Conservation (phyloP, 179 eudicot genomes). For the Heliamphora pulchella region DNA sequence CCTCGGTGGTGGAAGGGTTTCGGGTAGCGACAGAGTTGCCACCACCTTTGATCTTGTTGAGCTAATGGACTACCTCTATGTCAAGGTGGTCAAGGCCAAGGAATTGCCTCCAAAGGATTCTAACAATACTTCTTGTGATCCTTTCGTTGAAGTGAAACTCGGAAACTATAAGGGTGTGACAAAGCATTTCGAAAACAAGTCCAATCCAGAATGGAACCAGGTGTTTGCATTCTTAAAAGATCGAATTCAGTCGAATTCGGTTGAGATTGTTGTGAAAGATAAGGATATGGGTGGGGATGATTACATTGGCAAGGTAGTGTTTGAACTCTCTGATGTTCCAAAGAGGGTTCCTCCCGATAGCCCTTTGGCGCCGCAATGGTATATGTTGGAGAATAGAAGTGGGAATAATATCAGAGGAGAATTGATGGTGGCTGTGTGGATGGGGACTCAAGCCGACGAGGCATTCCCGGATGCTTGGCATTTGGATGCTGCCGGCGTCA, state of each 20-base stretch:
- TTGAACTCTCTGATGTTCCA: slow-evolving; percentile 56
- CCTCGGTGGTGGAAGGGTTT: background rate
- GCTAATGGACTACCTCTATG: slow-evolving; percentile 53
- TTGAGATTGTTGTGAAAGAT: slow-evolving; percentile 43
- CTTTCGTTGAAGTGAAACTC: slow-evolving; percentile 56
- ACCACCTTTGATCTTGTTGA: slow-evolving; percentile 58
- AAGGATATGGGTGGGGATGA: slow-evolving; percentile 43
- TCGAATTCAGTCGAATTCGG: slow-evolving; percentile 36
- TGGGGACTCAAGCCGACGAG: slow-evolving; percentile 76
- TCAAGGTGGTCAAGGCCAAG: slow-evolving; percentile 59
- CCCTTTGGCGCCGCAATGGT: slow-evolving; percentile 74
- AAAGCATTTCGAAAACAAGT: slow-evolving; percentile 47
- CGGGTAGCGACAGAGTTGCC: slow-evolving; percentile 30
- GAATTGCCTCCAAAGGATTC: slow-evolving; percentile 37
- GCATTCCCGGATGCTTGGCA: slow-evolving; percentile 71
- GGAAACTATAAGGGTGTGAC: slow-evolving; percentile 58
- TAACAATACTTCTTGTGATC: slow-evolving; percentile 37
- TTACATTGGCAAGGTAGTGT: slow-evolving; percentile 42
- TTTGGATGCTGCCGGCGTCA: slow-evolving; percentile 50
- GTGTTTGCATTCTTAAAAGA: slow-evolving; percentile 56
- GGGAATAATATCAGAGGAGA: slow-evolving; percentile 45
- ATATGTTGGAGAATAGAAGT: slow-evolving; percentile 47
- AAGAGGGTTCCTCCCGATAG: slow-evolving; percentile 65
- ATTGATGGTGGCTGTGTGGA: slow-evolving; percentile 69
- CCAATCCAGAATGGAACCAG: slow-evolving; percentile 56